Conservation (phyloP, 2,329 filamentous ascomycete species). For the Colletotrichum tropicale region DNA sequence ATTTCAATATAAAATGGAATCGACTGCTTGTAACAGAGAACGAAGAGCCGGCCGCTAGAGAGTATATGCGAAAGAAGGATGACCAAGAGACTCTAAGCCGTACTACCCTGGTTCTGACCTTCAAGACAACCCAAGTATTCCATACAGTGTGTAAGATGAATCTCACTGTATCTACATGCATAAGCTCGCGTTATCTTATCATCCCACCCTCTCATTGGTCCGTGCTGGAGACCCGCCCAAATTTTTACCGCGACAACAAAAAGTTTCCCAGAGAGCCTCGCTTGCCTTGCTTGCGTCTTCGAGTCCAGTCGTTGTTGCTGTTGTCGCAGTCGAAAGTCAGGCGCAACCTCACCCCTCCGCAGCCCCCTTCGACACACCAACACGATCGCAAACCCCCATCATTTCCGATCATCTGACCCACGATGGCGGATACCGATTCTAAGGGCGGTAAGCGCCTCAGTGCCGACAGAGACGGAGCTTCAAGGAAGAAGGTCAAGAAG, state of each 20-base stretch:
- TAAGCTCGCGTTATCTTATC: constrained; percentile 14
- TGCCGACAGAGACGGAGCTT: constrained; percentile 45
- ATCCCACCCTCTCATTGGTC: constrained; percentile 10
- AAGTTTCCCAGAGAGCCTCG: constrained; percentile 13
- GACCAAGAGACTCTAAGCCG: neutral
- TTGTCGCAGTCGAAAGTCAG: neutral
- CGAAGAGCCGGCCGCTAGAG: fast-evolving
- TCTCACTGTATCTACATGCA: neutral
- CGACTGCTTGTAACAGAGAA: too few relatives aligned
- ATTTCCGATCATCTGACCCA: neutral
- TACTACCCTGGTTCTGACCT: neutral
- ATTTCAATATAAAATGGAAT: too few relatives aligned
- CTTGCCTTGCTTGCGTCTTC: neutral
- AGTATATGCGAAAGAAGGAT: neutral
- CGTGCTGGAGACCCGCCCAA: constrained; percentile 3
- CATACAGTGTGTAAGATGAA: neutral
- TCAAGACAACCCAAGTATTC: neutral
- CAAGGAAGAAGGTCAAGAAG: constrained; percentile 49
- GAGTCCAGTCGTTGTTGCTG: neutral
- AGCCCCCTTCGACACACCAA: neutral
- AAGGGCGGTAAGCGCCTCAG: constrained; percentile 49
- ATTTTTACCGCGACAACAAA: constrained; percentile 20
- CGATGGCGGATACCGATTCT: constrained; percentile 42
- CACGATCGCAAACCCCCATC: neutral
- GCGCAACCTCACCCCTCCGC: constrained; percentile 9